phyloP scores from a whole-genome alignment of 352 stramenopile species.

The Phytophthora litchii region DNA sequence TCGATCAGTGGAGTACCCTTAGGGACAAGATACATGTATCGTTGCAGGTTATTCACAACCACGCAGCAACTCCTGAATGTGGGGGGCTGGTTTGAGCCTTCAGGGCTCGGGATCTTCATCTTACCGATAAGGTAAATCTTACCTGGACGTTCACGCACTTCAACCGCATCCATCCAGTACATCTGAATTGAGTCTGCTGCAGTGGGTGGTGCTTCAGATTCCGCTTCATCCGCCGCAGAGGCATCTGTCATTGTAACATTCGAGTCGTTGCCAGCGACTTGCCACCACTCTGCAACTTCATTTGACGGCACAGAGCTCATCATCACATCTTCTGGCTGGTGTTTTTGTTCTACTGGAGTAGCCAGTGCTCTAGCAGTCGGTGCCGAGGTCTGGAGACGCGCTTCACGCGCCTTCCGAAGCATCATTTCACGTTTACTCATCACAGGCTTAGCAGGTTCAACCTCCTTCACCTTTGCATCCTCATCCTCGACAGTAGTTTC shows the following conservation, averaged over 20 bases:
- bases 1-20: conserved; percentile 70
- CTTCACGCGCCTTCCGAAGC: conserved; percentile 67
- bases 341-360: conserved; percentile 36
- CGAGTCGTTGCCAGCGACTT: conserved; percentile 41
- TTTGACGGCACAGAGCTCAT: conserved; percentile 78
- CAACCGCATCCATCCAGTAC: conserved; percentile 97
- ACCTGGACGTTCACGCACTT: conserved; percentile 93
- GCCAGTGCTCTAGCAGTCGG: conserved; percentile 65
- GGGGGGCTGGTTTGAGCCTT: conserved; percentile 38
- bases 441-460: conserved; percentile 19
- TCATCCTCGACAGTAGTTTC: conserved; percentile 5
- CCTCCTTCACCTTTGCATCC: conserved; percentile 12
- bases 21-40: conserved; percentile 95
- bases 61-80: conserved; percentile 96
- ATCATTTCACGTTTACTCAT: conserved; percentile 83
- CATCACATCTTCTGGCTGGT: conserved; percentile 20
- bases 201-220: conserved; percentile 38
- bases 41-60: conserved; percentile 94
- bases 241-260: conserved; percentile 28
- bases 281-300: conserved; percentile 88
- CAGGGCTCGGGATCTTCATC: conserved; percentile 64
- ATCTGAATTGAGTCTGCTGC: conserved; percentile 89
- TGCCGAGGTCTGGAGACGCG: conserved; percentile 61
- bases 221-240: conserved; percentile 29
- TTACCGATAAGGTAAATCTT: conserved; percentile 99